These are phyloP conservation scores for Lachancea kluyveri DNA, from an alignment of 805 yeast genomes.

Conservation along the genomic window DNA sequence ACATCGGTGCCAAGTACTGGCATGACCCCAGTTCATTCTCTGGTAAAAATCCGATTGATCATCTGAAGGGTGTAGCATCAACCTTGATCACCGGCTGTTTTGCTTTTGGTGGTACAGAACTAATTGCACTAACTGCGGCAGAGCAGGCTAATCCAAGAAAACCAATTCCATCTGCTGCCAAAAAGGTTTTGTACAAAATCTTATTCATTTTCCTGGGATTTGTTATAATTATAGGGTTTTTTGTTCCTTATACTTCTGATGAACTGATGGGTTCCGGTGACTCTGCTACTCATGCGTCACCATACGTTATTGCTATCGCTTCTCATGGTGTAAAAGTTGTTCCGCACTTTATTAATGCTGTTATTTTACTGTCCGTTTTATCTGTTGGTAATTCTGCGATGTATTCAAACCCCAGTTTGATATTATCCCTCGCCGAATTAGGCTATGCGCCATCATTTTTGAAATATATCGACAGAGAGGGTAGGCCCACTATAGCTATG, in stretches of 20 bases:
- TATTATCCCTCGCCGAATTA: constrained; percentile 61
- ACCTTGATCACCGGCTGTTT: constrained; percentile 52
- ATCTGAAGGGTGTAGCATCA: constrained; percentile 49
- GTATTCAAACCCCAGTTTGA: constrained; percentile 61
- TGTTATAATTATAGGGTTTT: constrained; percentile 41
- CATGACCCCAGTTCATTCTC: constrained; percentile 47
- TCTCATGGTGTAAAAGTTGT: constrained; percentile 55
- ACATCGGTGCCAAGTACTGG: constrained; percentile 47
- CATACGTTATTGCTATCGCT: constrained; percentile 56
- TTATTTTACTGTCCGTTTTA: constrained; percentile 60
- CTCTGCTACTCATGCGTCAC: constrained; percentile 51
- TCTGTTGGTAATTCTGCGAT: constrained; percentile 75
- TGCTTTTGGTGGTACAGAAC: constrained; percentile 56
- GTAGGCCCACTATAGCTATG: constrained; percentile 57
- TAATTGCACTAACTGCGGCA: constrained; percentile 53
- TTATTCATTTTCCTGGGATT: constrained; percentile 43
- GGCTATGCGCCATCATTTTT: constrained; percentile 57
- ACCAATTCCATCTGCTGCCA: constrained; percentile 50
- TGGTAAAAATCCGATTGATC: constrained; percentile 31
- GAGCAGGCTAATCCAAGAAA: constrained; percentile 48
- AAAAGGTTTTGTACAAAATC: constrained; percentile 50
- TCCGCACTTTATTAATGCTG: constrained; percentile 68
- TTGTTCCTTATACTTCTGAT: constrained; percentile 45
- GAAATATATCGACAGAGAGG: constrained; percentile 49
- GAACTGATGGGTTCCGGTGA: constrained; percentile 37